A percentile compares a stretch with the other conserved stretches of the same genome.
These are phyloP conservation scores for Cercis canadensis DNA, from an alignment of 306 rosid species.

Conservation along the genomic window DNA sequence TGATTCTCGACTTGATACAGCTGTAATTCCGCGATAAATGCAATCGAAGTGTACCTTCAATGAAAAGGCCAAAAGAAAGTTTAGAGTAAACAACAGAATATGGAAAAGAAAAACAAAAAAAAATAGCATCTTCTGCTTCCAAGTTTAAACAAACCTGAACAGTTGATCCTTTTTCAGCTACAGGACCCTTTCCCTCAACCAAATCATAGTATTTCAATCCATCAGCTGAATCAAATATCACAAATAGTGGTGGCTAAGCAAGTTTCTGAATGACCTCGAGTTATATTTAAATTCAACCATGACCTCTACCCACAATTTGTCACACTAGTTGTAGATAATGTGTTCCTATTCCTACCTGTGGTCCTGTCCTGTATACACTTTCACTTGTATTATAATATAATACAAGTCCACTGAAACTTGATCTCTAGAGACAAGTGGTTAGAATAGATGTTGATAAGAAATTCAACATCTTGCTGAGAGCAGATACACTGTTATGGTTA, in stretches of 20 bases:
- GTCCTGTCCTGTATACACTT: neutral
- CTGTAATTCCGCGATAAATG: constrained; percentile 80
- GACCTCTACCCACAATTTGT: too few species aligned
- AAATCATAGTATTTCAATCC: constrained; percentile 89
- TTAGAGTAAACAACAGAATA: constrained; percentile 21
- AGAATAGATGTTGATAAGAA: too few species aligned
- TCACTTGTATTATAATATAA: neutral
- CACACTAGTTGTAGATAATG: too few species aligned
- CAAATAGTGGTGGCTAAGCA: neutral
- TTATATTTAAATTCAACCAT: too few species aligned
- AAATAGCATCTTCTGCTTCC: neutral
- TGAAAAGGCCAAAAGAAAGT: neutral
- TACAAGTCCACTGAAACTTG: too few species aligned
- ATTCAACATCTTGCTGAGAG: too few species aligned
- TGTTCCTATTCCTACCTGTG: neutral
- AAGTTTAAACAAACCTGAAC: constrained; percentile 63
- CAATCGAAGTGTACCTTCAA: constrained; percentile 91
- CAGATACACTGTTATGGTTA: too few species aligned
- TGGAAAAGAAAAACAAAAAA: neutral
- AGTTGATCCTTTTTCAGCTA: constrained; percentile 76
- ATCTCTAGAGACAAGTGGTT: too few species aligned
- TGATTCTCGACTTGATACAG: constrained; percentile 89
- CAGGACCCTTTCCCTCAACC: constrained; percentile 79
- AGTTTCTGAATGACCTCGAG: neutral
- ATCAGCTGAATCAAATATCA: constrained; percentile 58